A percentile compares a stretch with the other conserved stretches of the same genome.
These are phyloP conservation scores for Vigna hirtella DNA, from an alignment of 306 rosid genomes.

Conservation along the genomic window DNA sequence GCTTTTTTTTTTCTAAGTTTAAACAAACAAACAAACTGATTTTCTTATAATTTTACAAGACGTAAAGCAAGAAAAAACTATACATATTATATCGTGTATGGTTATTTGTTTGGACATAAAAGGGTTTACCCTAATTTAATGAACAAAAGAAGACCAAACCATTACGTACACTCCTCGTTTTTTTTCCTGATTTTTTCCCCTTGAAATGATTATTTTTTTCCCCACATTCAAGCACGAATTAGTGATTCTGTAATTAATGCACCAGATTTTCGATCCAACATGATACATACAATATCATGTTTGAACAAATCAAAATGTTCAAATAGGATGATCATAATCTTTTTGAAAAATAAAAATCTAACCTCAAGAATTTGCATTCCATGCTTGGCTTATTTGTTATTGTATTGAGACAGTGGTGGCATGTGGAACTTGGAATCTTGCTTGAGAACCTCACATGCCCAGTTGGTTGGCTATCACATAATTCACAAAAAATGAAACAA, in stretches of 20 bases:
- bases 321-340: constrained; percentile 7
- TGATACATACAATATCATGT: background rate
- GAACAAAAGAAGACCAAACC: background rate
- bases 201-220: background rate
- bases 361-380: background rate
- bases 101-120: background rate
- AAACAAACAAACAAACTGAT: background rate
- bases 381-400: background rate
- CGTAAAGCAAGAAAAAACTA: background rate
- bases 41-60: background rate
- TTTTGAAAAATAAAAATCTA: background rate
- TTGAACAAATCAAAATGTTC: background rate
- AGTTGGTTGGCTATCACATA: constrained; percentile 42
- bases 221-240: constrained; percentile 29
- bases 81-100: background rate
- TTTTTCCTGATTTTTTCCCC: background rate
- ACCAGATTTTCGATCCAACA: background rate
- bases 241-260: background rate
- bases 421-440: constrained; percentile 48
- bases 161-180: background rate
- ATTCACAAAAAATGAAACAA: constrained; percentile 5
- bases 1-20: background rate
- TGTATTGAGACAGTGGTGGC: constrained; percentile 37
- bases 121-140: background rate
- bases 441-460: constrained; percentile 45